These are phyloP conservation scores for Bathelium albidoporum DNA, from an alignment of 495 filamentous ascomycete species.

Conservation along the genomic window DNA sequence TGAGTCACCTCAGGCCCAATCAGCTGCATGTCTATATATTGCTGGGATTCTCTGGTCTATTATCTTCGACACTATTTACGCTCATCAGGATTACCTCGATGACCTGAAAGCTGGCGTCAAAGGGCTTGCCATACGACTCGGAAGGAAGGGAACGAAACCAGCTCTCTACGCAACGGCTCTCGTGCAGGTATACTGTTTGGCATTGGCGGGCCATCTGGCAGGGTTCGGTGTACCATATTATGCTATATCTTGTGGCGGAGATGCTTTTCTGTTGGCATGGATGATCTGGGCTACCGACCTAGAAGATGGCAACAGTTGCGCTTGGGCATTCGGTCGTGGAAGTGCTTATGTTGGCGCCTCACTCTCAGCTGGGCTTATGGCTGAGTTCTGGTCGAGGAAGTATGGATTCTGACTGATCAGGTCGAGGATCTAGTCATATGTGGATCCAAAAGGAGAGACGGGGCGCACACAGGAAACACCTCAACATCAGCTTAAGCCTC, in stretches of 20 bases:
- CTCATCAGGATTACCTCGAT: background rate
- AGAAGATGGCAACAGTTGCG: background rate
- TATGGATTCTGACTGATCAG: background rate
- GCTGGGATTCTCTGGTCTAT: background rate
- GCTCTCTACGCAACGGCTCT: background rate
- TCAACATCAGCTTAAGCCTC: no score
- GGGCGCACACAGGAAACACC: no score
- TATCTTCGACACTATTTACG: conserved; percentile 1
- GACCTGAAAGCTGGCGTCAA: conserved; percentile 2
- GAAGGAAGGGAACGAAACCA: conserved; percentile 4
- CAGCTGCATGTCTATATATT: conserved; percentile 2
- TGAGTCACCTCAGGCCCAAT: background rate
- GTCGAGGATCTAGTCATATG: background rate
- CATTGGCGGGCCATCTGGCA: background rate
- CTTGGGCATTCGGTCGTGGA: background rate
- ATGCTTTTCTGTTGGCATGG: background rate
- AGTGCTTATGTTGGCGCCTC: background rate
- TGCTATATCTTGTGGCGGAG: background rate
- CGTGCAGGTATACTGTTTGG: background rate
- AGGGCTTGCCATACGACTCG: background rate
- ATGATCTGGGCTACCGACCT: background rate
- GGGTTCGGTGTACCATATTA: background rate
- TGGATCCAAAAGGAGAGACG: background rate
- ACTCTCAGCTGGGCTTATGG: background rate
- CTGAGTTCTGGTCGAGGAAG: background rate